Base-by-base conservation (phyloP, 805 yeast genomes). In the Saccharomyces paradoxus region DNA sequence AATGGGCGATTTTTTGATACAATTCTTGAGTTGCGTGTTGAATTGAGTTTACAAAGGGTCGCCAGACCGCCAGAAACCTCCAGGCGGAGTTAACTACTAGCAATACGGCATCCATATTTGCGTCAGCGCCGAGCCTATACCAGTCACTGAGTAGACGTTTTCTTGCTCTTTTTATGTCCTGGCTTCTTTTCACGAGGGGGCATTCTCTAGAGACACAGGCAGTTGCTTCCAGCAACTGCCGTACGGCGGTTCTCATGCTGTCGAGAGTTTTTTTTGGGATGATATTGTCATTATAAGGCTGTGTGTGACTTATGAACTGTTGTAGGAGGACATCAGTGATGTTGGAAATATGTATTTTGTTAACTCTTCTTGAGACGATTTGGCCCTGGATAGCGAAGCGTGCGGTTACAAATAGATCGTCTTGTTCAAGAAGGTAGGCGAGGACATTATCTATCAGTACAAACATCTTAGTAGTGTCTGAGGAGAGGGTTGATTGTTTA, bases 181-280 rank as follows among this genome's bases (percentile, higher is more conserved):
- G 84, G 51, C 80, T 77, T 57, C 78, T 77, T 57, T 82, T 81
- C 4, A 87, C 91, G 49, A 86, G 76, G 30, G 82, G 83, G 59
- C 84, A 84, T 1, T 89, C 81, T 59, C 94, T 74, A 1, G 94
- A 86, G 21, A 87, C 78, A 70, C 92, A 86, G 56, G 83, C 84
- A 0, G 92, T 86, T 52, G 79, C 77, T 56, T 82, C 84, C 37
- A 87, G 70, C 50, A 87, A 71, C 44, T 37, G 44, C 44, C 44
- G 44, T 37, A 37, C 44, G 44, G 44, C 44, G 13, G 44, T 37
- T 37, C 44, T 37, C 44, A 37, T 37, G 12, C 22, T 37, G 22
- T 37, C 44, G 24, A 37, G 24, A 1, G 7, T 37, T 37, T 37
- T 37, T 37, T 37, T 37, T 37, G 44, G 44, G 13, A 17, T 3